Evolutionary conservation across 495 filamentous ascomycete genomes (phyloP).

Genomic region (Xylaria longipes): DNA sequence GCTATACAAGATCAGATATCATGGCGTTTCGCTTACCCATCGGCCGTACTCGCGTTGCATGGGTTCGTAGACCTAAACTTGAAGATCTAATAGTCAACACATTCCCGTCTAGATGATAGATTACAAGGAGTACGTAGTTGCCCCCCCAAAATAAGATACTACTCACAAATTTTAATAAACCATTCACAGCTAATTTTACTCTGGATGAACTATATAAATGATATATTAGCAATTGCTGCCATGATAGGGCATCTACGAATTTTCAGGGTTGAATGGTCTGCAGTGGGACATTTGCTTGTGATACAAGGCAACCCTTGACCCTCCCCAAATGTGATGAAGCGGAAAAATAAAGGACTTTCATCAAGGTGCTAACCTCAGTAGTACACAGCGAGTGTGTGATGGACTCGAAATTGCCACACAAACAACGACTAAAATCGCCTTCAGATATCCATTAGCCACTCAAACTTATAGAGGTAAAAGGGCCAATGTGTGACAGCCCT

Average conservation of each 20-base stretch:
- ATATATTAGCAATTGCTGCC: neutral
- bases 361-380: conserved; percentile 54
- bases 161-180: conserved; percentile 61
- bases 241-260: neutral
- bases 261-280: neutral
- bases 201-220: conserved; percentile 58
- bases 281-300: neutral
- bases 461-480: no score
- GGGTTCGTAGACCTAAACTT: conserved; percentile 66
- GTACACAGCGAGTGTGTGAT: conserved; percentile 86
- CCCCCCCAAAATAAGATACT: neutral
- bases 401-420: conserved; percentile 80
- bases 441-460: no score
- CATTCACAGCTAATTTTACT: conserved; percentile 81
- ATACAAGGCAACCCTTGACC: neutral
- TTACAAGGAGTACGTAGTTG: neutral
- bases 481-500: no score
- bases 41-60: conserved; percentile 80
- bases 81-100: neutral
- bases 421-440: conserved; percentile 75
- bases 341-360: neutral
- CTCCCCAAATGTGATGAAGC: neutral
- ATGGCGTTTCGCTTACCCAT: conserved; percentile 2
- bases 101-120: neutral
- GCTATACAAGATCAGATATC: neutral